Base-by-base conservation (phyloP, 2,329 filamentous ascomycete species). In the Ceratocystis albifundus region DNA sequence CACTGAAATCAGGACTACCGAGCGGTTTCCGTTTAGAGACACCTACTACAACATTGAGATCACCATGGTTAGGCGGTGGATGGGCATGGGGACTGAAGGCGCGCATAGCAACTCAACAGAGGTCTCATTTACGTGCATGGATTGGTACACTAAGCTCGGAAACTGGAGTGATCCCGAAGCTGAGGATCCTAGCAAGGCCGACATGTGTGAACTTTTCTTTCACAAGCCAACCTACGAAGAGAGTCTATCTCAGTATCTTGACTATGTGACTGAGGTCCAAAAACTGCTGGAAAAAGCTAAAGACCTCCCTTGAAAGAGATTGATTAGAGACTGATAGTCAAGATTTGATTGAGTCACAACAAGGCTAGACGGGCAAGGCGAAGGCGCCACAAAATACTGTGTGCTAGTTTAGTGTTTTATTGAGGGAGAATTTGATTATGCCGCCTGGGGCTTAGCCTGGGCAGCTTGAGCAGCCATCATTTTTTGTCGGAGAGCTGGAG, bases 401-500 rank as follows among this genome's bases (percentile, higher is more conserved):
- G 48, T 66, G 61, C 50, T 45, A 20, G 61, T 46, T 12, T 45
- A 3, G 32, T 36, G 12, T 28, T 62, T 20, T 46, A 53, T 45
- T 36, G 25, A 64, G 50, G 15, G 3, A 4, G 28, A 25, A 25
- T 25, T 32, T 59, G 45, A 30, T 25, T 64, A 67, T 6, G 53
- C 61, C 17, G 61, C 48, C 15, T 65, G 36, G 20, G 64, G 48
- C 30, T 45, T 28, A 17, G 59, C 20, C 53, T 68, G 64, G 30
- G 61, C 44, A 32, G 67, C 67, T 45, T 66, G 67, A 25, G 69
- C 55, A 45, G 72, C 75, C 65, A 75, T 70, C 63, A 75, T 73
- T 65, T 77, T 77, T 70, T 75, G 74, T 64, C 75, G 72, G 57
- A 77, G 70, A 36, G 76, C 77, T 79, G 67, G 25, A 44, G 2